phyloP scores from a whole-genome alignment of 345 rosid species.

The Erysimum cheiranthoides region DNA sequence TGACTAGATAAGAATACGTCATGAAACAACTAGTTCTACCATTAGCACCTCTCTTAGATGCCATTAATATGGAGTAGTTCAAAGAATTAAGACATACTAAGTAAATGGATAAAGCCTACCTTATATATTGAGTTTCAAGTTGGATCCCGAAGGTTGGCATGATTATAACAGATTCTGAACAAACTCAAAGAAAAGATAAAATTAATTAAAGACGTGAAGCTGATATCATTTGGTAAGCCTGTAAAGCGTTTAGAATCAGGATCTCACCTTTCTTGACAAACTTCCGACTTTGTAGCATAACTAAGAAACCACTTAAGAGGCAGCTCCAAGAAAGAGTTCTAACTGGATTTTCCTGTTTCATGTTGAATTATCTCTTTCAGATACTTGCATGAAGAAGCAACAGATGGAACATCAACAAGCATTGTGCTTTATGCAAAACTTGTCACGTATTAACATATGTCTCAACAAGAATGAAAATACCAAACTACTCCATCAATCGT shows the following conservation, averaged over 20 bases:
- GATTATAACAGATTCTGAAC: conserved; percentile 76
- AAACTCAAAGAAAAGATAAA: conserved; percentile 39
- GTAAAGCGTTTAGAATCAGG: conserved; percentile 12
- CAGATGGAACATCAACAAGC: conserved; percentile 18
- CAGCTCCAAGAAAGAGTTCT: conserved; percentile 53
- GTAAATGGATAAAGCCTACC: conserved; percentile 49
- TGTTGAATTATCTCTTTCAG: conserved; percentile 30
- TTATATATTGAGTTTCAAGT: conserved; percentile 75
- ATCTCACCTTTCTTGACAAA: conserved; percentile 67
- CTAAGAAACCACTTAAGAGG: conserved; percentile 55
- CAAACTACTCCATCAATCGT: not conserved
- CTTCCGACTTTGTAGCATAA: conserved; percentile 53
- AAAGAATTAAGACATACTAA: not conserved
- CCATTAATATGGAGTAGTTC: not conserved
- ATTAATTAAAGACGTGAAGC: not conserved
- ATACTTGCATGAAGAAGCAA: not conserved
- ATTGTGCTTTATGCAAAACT: not conserved
- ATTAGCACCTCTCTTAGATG: not conserved
- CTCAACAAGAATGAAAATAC: not conserved
- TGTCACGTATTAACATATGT: not conserved
- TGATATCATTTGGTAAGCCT: conserved; percentile 1
- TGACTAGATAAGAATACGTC: conserved; percentile 14
- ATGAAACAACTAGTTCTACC: conserved; percentile 20
- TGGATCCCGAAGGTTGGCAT: conserved; percentile 85
- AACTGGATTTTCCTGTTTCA: conserved; percentile 59